A percentile compares a stretch with the other conserved stretches of the same genome.
phyloP scores from a whole-genome alignment of 345 rosid genomes.

The Theobroma cacao region DNA sequence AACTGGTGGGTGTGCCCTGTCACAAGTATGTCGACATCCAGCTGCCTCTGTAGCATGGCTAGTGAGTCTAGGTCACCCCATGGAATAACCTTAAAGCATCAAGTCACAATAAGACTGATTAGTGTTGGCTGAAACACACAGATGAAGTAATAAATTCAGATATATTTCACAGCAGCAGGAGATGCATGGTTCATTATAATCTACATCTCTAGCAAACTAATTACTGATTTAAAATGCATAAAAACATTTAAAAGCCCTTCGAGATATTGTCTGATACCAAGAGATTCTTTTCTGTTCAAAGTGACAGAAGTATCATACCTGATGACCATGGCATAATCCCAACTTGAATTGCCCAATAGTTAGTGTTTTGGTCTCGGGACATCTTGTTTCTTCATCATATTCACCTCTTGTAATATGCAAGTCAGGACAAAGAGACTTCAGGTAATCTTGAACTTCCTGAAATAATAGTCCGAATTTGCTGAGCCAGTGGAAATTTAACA shows the following conservation, averaged over 20 bases:
- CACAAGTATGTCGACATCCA: slow-evolving; percentile 90
- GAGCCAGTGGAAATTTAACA: not conserved
- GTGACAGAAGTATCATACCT: slow-evolving; percentile 42
- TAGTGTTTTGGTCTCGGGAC: slow-evolving; percentile 76
- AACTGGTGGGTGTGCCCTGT: slow-evolving; percentile 97
- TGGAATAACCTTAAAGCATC: slow-evolving; percentile 65
- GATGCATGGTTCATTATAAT: too few species aligned
- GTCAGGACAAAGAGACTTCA: slow-evolving; percentile 89
- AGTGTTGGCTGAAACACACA: not conserved
- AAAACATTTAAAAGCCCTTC: too few species aligned
- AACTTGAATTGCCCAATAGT: slow-evolving; percentile 92
- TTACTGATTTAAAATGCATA: too few species aligned
- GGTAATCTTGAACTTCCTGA: slow-evolving; percentile 92
- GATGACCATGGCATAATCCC: slow-evolving; percentile 91
- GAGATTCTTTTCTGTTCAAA: too few species aligned
- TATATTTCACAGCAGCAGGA: too few species aligned
- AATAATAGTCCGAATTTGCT: not conserved
- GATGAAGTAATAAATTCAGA: too few species aligned
- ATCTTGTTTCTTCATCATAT: slow-evolving; percentile 75
- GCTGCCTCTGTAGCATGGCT: slow-evolving; percentile 92
- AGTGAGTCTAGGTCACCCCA: slow-evolving; percentile 97
- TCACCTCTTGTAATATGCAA: slow-evolving; percentile 82
- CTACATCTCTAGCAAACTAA: too few species aligned
- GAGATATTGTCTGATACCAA: too few species aligned
- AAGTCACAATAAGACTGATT: not conserved